phyloP scores from a whole-genome alignment of 2,329 filamentous ascomycete genomes.

The Alternaria rosae region DNA sequence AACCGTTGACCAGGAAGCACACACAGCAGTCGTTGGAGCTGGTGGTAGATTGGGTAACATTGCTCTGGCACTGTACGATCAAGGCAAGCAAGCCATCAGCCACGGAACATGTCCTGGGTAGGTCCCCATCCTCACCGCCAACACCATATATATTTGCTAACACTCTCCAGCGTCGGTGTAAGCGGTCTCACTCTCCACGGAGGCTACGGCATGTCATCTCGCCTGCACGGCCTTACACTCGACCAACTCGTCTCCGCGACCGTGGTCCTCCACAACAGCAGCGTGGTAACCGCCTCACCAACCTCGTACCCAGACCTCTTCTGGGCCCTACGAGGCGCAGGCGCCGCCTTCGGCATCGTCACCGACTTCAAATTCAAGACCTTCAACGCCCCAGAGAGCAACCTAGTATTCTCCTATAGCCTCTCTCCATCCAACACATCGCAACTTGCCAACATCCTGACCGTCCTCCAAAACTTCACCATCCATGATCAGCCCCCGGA shows the following conservation, averaged over 20 bases:
- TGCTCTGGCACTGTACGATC: constrained; percentile 34
- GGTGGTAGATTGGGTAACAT: constrained; percentile 56
- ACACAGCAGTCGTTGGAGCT: constrained; percentile 54
- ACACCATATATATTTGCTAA: neutral
- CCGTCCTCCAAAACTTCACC: constrained; percentile 34
- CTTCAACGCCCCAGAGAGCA: constrained; percentile 32
- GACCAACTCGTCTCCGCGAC: constrained; percentile 34
- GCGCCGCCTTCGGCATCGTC: constrained; percentile 51
- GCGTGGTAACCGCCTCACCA: constrained; percentile 44
- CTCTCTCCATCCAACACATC: constrained; percentile 22
- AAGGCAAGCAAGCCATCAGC: constrained; percentile 51
- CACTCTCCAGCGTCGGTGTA: constrained; percentile 33
- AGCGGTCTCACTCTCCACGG: constrained; percentile 37
- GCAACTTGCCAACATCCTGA: constrained; percentile 25
- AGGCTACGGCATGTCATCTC: constrained; percentile 39
- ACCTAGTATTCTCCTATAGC: constrained; percentile 35
- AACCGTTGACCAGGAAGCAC: constrained; percentile 47
- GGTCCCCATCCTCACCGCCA: constrained; percentile 20
- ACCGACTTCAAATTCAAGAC: constrained; percentile 46
- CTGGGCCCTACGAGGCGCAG: constrained; percentile 51
- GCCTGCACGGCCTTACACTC: constrained; percentile 33
- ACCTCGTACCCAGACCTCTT: constrained; percentile 50
- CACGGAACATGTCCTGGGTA: constrained; percentile 62
- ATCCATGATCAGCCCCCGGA: constrained; percentile 30
- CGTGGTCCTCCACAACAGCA: constrained; percentile 47